These are phyloP conservation scores for Iris pallida DNA, from an alignment of 116 monocot genomes.

Conservation along the genomic window DNA sequence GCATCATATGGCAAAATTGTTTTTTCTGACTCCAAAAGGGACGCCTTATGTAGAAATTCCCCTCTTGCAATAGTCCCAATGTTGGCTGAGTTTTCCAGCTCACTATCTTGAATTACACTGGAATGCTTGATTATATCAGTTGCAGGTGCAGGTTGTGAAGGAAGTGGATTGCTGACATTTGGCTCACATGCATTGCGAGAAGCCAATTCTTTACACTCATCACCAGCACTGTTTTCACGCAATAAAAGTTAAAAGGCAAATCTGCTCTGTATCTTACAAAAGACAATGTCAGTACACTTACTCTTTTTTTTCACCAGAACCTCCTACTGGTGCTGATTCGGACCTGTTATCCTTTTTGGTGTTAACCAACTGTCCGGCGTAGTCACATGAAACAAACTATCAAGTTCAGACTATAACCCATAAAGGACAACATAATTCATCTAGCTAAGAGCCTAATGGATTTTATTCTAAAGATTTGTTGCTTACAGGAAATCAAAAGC, in stretches of 20 bases:
- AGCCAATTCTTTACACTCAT: not conserved
- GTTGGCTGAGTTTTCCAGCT: not conserved
- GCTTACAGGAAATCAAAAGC: not conserved
- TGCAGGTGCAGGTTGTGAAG: slow-evolving; percentile 5
- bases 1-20: not conserved
- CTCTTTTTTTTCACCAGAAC: slow-evolving; percentile 4
- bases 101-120: not conserved
- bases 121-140: not conserved
- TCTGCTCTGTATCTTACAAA: not conserved
- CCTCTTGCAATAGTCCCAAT: not conserved
- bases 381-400: slow-evolving; percentile 4
- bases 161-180: not conserved
- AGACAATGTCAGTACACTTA: not conserved
- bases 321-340: slow-evolving; percentile 1
- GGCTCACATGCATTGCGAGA: not conserved
- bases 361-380: not conserved
- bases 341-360: not conserved
- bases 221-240: not conserved
- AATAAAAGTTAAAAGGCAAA: not conserved
- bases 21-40: not conserved
- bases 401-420: not conserved
- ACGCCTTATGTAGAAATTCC: too few species aligned
- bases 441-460: not conserved
- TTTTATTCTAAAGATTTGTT: not conserved
- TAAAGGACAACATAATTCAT: not conserved